Base-by-base conservation (phyloP, 495 filamentous ascomycete species). In the Aspergillus heteromorphus region DNA sequence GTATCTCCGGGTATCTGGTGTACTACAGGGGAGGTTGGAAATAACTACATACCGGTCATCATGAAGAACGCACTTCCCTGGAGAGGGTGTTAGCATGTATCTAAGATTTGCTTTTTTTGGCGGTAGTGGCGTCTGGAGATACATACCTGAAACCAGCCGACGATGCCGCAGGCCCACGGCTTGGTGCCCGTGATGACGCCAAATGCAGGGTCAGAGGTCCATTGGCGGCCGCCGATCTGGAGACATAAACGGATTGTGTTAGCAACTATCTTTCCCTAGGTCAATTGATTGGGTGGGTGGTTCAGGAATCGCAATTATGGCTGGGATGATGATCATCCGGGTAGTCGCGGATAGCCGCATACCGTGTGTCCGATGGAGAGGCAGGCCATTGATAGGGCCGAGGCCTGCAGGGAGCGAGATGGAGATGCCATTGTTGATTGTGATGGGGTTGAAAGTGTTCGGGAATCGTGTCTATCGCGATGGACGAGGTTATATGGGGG, bases 111-210 rank as follows among this genome's bases (percentile, higher is more conserved):
- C n/a, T n/a, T n/a, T n/a, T n/a, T n/a, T n/a, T n/a, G n/a, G n/a
- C n/a, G n/a, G 23, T 27, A 8, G 40, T 52, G 20, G 21, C 13
- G 21, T 49, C 11, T 19, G 13, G 21, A 27, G 10, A 2, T 18
- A 45, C 59, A 14, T 57, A 66, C 66, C 59, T 70, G 67, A 40
- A 65, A 70, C 67, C 67, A 70, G 5, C 67, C 67, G 6, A 68
- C 57, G 31, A 56, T 63, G 7, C 64, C 66, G 48, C 62, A 57
- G 34, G 64, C 55, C 66, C 66, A 69, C 0, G 66, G 47, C 53
- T 53, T 60, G 0, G 59, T 56, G 29, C 60, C 54, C 23, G 56
- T 45, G 45, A 65, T 65, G 13, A 49, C 49, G 43, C 59, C 63
- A 23, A 65, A 69, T 19, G 45, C 40, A 14, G 64, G 62, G 31